Base-by-base conservation (phyloP, 805 yeast species). In the Gaillardinia entomophila region DNA sequence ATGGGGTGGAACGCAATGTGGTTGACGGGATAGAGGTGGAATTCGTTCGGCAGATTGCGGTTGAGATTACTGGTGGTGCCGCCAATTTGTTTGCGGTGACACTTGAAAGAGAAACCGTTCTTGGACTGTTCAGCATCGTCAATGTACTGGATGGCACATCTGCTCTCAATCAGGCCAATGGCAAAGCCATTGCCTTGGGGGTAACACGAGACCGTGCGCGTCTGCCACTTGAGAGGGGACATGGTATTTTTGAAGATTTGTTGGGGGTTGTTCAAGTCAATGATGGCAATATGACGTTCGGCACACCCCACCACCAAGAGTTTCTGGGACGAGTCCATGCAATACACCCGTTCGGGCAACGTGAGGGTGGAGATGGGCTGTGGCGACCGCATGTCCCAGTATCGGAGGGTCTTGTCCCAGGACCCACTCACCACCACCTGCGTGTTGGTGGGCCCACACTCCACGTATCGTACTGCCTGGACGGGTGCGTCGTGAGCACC, bases 141-240 rank as follows among this genome's bases (percentile, higher is more conserved):
- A 34, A 90, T 77, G 55, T 89, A 92, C 54, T 87, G 95, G 46
- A 92, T 79, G 11, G 95, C 95, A 62, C 97, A 87, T 44, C 98
- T 73, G 22, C 97, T 97, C 62, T 92, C 98, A 29, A 90, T 77
- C 5, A 95, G 82, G 4, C 96, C 97, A 30, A 92, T 62, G 1
- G 96, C 96, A 59, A 73, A 92, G 7, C 97, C 97, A 49, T 84
- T 81, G 10, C 95, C 97, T 41, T 77, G 80, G n/a, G 89, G 89
- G 56, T 80, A 86, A 54, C 97, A 90, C 11, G 82, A 65, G 1
- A 92, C 69, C 2, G 82, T 64, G 41, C 96, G 71, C 0, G 96
- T 88, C 65, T 89, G 97, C 77, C 80, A 81, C 62, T 88, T 87
- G 48, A 92, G 69, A 12, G 96, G 95, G 13, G 94, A 80, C 57